Conservation (phyloP, 257 asterid species). For the Solanum sparsipilum region DNA sequence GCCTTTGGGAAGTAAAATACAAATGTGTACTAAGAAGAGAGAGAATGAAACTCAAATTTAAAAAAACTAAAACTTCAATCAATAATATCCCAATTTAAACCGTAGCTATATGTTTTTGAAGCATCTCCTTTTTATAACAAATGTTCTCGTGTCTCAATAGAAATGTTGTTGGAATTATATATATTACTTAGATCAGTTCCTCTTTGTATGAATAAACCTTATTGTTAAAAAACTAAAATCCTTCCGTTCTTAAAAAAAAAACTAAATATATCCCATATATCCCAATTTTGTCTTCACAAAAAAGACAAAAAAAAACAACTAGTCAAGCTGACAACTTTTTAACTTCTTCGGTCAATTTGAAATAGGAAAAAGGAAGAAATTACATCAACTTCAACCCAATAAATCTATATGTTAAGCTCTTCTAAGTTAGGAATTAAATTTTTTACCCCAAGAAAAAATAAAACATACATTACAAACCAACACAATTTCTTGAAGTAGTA, state of each 20-base stretch:
- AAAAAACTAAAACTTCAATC: background rate
- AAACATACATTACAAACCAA: constrained; percentile 22
- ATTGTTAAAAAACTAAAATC: too few relatives aligned
- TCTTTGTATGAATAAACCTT: too few relatives aligned
- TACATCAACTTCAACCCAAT: background rate
- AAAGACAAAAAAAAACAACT: background rate
- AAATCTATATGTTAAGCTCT: background rate
- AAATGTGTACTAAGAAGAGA: background rate
- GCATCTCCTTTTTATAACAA: too few relatives aligned
- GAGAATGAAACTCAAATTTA: background rate
- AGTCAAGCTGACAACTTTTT: background rate
- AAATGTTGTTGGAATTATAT: too few relatives aligned
- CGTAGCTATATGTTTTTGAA: too few relatives aligned
- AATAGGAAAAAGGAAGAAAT: background rate
- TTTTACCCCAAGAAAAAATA: background rate
- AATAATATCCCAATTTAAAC: background rate
- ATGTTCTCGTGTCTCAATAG: too few relatives aligned
- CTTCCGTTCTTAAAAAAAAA: too few relatives aligned
- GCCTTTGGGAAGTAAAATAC: background rate
- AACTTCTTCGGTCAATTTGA: background rate
- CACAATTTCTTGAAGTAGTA: constrained; percentile 41
- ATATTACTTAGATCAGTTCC: too few relatives aligned
- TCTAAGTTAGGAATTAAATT: background rate
- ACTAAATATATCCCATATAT: too few relatives aligned
- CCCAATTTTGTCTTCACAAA: background rate